phyloP scores from a whole-genome alignment of 2,329 filamentous ascomycete genomes.

The Alternaria arborescens region DNA sequence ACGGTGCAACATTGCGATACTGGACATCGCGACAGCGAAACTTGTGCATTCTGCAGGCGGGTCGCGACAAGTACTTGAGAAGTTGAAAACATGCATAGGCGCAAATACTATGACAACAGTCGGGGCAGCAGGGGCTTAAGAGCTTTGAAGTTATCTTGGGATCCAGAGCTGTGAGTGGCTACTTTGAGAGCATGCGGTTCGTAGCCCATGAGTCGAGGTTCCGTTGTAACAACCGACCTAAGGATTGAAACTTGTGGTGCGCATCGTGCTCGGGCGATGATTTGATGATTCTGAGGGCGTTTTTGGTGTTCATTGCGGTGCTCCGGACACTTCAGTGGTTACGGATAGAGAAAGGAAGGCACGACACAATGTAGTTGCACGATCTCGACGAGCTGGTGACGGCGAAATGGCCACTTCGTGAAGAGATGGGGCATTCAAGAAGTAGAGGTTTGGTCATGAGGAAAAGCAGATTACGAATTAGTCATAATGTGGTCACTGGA shows the following conservation, averaged over 20 bases:
- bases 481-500: slow-evolving; percentile 1
- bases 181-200: slow-evolving; percentile 1
- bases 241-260: background rate
- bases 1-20: background rate
- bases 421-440: background rate
- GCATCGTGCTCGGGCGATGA: background rate
- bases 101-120: background rate
- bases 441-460: background rate
- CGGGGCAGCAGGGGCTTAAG: background rate
- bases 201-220: background rate
- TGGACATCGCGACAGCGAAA: background rate
- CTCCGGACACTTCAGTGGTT: background rate
- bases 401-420: background rate
- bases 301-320: background rate
- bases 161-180: background rate
- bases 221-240: background rate
- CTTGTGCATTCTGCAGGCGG: background rate
- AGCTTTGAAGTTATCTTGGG: background rate
- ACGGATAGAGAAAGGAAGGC: background rate
- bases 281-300: background rate
- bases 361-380: background rate
- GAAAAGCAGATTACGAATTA: background rate
- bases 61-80: background rate
- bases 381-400: background rate
- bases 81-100: background rate